Conservation (phyloP, 352 stramenopile genomes). For the Aphanomyces euteiches region DNA sequence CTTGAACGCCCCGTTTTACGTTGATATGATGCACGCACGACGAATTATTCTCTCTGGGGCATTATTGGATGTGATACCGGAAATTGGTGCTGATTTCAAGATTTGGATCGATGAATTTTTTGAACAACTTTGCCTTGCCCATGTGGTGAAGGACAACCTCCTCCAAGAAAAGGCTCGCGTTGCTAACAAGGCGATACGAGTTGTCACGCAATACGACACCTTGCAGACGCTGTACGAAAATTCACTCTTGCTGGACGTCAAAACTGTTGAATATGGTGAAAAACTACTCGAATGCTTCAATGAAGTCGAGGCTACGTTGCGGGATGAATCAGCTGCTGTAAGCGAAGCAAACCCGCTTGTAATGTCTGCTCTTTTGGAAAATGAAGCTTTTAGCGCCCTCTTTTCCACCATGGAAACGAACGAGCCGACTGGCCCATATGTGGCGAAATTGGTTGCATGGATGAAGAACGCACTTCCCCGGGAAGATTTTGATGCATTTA, state of each 20-base stretch:
- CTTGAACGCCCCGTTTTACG: conserved; percentile 33
- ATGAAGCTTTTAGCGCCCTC: conserved; percentile 54
- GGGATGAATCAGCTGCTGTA: conserved; percentile 51
- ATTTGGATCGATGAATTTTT: conserved; percentile 20
- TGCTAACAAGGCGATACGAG: conserved; percentile 51
- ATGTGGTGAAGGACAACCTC: conserved; percentile 56
- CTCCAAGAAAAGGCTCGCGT: conserved; percentile 59
- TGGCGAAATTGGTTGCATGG: conserved; percentile 64
- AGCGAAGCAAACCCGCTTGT: conserved; percentile 51
- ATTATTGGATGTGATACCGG: background rate
- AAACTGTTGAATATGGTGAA: conserved; percentile 46
- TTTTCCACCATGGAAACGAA: conserved; percentile 62
- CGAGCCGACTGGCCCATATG: conserved; percentile 44
- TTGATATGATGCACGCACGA: conserved; percentile 19
- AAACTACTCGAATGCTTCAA: conserved; percentile 47
- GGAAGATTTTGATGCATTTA: conserved; percentile 47
- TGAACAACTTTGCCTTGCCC: background rate
- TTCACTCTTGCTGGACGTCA: conserved; percentile 42
- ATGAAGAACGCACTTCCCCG: conserved; percentile 58
- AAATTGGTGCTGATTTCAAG: conserved; percentile 11
- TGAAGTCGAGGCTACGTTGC: conserved; percentile 52
- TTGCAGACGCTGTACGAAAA: conserved; percentile 42
- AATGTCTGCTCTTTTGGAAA: conserved; percentile 51
- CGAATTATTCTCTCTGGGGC: conserved; percentile 13
- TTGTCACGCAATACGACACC: conserved; percentile 57